These are phyloP conservation scores for Phytophthora chlamydospora DNA, from an alignment of 352 stramenopile genomes.

Conservation along the genomic window DNA sequence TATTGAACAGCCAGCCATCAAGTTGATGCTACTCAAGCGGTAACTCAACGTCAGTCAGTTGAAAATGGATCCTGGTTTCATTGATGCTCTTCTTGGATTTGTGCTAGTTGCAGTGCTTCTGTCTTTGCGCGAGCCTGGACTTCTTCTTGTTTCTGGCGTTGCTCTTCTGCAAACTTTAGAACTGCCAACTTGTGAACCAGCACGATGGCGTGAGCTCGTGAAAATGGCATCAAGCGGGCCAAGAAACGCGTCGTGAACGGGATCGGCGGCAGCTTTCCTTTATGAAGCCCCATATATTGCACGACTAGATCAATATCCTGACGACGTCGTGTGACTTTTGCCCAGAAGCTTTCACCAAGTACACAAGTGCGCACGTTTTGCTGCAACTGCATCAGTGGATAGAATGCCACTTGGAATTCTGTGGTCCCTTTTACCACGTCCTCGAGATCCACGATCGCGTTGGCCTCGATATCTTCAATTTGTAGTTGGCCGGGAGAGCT, in stretches of 20 bases:
- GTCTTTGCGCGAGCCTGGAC: slow-evolving; percentile 24
- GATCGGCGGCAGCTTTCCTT: slow-evolving; percentile 54
- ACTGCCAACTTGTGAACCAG: slow-evolving; percentile 29
- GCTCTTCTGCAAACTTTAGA: slow-evolving; percentile 39
- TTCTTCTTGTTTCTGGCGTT: slow-evolving; percentile 35
- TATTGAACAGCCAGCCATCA: background rate
- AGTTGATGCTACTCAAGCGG: background rate
- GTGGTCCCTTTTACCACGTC: slow-evolving; percentile 57
- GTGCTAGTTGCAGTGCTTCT: slow-evolving; percentile 3
- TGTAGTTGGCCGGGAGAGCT: background rate
- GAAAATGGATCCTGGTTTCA: background rate
- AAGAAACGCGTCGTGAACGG: slow-evolving; percentile 38
- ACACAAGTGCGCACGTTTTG: slow-evolving; percentile 54
- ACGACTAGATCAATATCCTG: slow-evolving; percentile 56
- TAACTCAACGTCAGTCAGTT: background rate
- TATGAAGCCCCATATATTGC: slow-evolving; percentile 67
- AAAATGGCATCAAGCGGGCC: slow-evolving; percentile 50
- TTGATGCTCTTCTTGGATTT: slow-evolving; percentile 20
- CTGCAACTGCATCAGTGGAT: slow-evolving; percentile 70
- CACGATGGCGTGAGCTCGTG: slow-evolving; percentile 22
- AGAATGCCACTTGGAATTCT: slow-evolving; percentile 73
- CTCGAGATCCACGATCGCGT: slow-evolving; percentile 58
- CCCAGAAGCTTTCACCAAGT: slow-evolving; percentile 63
- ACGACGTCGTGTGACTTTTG: slow-evolving; percentile 37
- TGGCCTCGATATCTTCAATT: slow-evolving; percentile 25